These are phyloP conservation scores for Collybia mongolica DNA, from an alignment of 768 basidiomycete genomes.

Conservation along the genomic window DNA sequence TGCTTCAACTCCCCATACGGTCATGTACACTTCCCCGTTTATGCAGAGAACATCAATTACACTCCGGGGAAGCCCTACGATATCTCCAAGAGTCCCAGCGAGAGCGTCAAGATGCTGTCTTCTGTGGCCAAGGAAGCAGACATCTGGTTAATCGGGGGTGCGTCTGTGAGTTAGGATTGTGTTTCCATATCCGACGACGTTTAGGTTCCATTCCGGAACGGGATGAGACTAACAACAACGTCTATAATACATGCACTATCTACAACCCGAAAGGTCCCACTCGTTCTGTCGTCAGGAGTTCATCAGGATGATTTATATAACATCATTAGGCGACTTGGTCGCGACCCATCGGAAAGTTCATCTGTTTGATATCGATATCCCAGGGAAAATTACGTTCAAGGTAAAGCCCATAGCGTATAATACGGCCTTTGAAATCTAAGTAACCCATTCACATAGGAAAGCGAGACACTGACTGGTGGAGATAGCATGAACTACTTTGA, in stretches of 20 bases:
- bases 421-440: not conserved
- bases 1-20: slow-evolving; percentile 90
- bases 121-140: slow-evolving; percentile 72
- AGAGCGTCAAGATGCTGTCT: slow-evolving; percentile 82
- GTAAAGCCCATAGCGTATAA: slow-evolving; percentile 30
- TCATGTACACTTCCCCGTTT: slow-evolving; percentile 73
- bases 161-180: slow-evolving; percentile 2
- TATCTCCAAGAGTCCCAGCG: slow-evolving; percentile 53
- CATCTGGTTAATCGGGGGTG: slow-evolving; percentile 94
- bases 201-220: slow-evolving; percentile 92
- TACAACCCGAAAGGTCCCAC: slow-evolving; percentile 74
- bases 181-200: not conserved
- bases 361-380: slow-evolving; percentile 97
- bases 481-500: slow-evolving; percentile 76
- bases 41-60: slow-evolving; percentile 79
- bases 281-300: not conserved
- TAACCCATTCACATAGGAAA: slow-evolving; percentile 55
- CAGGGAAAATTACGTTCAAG: slow-evolving; percentile 88
- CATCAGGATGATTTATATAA: not conserved
- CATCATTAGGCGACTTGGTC: slow-evolving; percentile 73
- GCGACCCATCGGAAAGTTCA: slow-evolving; percentile 93
- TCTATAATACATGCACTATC: slow-evolving; percentile 94
- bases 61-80: slow-evolving; percentile 59
- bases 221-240: slow-evolving; percentile 54
- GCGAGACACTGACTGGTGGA: slow-evolving; percentile 83